These are phyloP conservation scores for Fraxinus nigra DNA, from an alignment of 305 asterid genomes.

Conservation along the genomic window DNA sequence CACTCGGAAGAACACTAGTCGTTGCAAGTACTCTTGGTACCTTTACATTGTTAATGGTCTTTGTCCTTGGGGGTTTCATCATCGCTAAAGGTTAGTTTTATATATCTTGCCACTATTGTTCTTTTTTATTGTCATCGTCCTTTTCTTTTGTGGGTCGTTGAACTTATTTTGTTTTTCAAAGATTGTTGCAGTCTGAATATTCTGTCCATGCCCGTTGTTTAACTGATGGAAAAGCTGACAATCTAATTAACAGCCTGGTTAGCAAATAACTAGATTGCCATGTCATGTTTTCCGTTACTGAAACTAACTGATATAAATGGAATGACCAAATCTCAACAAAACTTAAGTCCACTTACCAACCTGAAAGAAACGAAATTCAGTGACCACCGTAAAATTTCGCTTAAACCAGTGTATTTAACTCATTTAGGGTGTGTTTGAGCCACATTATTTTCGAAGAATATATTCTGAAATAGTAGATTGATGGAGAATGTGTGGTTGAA, in stretches of 20 bases:
- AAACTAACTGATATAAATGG: neutral
- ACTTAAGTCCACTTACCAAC: neutral
- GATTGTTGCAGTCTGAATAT: neutral
- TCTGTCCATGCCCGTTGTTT: neutral
- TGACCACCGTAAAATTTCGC: neutral
- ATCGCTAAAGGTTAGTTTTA: slow-evolving; percentile 37
- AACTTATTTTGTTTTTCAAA: neutral
- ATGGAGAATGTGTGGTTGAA: no score
- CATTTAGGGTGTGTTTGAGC: neutral
- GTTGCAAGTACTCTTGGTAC: slow-evolving; percentile 46
- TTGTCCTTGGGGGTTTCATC: slow-evolving; percentile 47
- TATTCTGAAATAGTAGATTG: no score
- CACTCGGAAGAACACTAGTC: slow-evolving; percentile 46
- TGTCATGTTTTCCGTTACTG: neutral
- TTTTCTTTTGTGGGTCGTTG: neutral
- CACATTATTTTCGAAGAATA: no score
- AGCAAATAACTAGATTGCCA: neutral
- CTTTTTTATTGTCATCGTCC: neutral
- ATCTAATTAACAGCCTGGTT: neutral
- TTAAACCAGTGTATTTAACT: neutral
- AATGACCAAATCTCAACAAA: neutral
- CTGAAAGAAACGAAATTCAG: neutral
- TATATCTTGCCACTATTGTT: neutral
- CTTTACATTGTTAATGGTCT: slow-evolving; percentile 40
- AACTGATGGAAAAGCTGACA: neutral